Evolutionary conservation across 1,284 basidiomycete genomes (phyloP), one percentile per base, ranked within the genome.

Genomic region (Peniophora sp.): DNA sequence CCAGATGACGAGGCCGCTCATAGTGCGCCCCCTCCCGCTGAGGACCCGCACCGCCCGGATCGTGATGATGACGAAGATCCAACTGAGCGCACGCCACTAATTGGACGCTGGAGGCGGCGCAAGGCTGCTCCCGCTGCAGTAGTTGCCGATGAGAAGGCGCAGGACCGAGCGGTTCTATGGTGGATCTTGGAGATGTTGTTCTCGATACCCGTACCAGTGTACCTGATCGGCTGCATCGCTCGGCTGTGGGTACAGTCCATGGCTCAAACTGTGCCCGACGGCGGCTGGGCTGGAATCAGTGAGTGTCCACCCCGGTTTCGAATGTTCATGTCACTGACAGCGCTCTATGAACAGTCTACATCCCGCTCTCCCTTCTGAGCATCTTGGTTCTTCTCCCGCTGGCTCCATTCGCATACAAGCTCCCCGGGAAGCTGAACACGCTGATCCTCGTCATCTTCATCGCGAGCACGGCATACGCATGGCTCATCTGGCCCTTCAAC

Each of bases 121-220:
- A 24, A 46, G 20, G 35, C 42, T 10, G 44, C 36, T 24, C 20
- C 27, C 37, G 23, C 50, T 27, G 22, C 22, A 20, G 24, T 36
- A 14, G 32, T 47, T 5, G 22, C 51, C 37, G 53, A 54, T 46
- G 47, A 48, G 52, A 44, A 54, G 49, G 45, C 50, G 46, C 63
- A 57, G 51, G 64, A 64, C 35, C 60, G 60, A 17, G 67, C 71
- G 52, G 68, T 73, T 39, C 71, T 73, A 34, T 83, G 79, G 74
- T 88, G 86, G 84, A 71, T 83, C 35, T 55, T 76, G 20, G 80
- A 88, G 59, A 63, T 84, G 41, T 45, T 85, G 8, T 53, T 85
- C 15, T 69, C 75, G 0, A 72, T 86, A 2, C 78, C 81, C 0
- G 54, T 81, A 2, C 79, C 83, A 0, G 71, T 80, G 14, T 70